Base-by-base conservation (phyloP, 805 yeast species). In the Candida krabiensis region DNA sequence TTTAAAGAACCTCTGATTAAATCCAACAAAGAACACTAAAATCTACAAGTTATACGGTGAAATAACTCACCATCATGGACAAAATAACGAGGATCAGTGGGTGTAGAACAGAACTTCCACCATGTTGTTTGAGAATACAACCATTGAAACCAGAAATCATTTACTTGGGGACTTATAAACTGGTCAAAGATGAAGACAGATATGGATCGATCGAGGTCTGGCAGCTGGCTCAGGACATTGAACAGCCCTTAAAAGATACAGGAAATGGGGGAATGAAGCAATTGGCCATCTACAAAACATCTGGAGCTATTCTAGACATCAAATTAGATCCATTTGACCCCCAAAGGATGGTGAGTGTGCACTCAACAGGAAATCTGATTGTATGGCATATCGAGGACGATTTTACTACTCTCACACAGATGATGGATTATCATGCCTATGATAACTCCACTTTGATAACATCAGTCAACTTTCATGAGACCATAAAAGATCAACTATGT, bases 121-220 rank as follows among this genome's bases (percentile, higher is more conserved):
- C 98, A 1, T 93, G 98, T 58, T 82, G 86, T 30, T 60, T 91
- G 4, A 69, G 82, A 25, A 70, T 81, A 8, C 77, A 74, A 35
- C 84, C 85, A 0, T 41, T 53, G 0, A 76, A 79, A 29, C 51
- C 61, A 3, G 50, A 71, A 0, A 54, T 74, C 8, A 46, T 87
- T 2, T 55, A 87, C 9, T 59, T 87, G 1, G 98, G 97, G 0
- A 89, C 96, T 0, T 91, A 93, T 57, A 77, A 83, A 38, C 67
- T 91, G 25, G 80, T 86, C 49, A 67, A 70, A 8, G 65, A 71
- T 12, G 81, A 83, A 1, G 48, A 55, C 1, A 68, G 96, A 40
- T 71, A 76, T 32, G 99, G 99, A 0, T 64, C 76, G 2, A 55
- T 75, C 27, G 80, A 73, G 42, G 49, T 70, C 1, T 70, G 68